Base-by-base conservation (phyloP, 768 basidiomycete genomes). In the Termitomyces sp. region DNA sequence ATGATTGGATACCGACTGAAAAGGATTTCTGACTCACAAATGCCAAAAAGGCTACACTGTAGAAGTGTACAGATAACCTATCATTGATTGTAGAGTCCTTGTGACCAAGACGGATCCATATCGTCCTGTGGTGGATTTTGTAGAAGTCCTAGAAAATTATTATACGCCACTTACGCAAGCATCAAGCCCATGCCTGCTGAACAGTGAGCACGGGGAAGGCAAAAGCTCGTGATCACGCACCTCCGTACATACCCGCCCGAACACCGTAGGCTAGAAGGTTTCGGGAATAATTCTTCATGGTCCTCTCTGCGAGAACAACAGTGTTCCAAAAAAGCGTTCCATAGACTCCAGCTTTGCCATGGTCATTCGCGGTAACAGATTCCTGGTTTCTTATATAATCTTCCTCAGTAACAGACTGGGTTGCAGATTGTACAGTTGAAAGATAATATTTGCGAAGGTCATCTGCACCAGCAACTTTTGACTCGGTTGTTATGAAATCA, bases 191-290 rank as follows among this genome's bases (percentile, higher is more conserved):
- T 78, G 2, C 75, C 74, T 72, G 53, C 20, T 22, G 16, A 51
- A 20, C 7, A 56, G 10, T 58, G n/a, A 56, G 41, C 20, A 39
- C 24, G 28, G 16, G n/a, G 28, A 24, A 63, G 16, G 10, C 47
- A 47, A 5, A 51, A 16, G 15, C 20, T 41, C 24, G 33, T 18
- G n/a, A 48, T 24, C 8, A 65, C 72, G 39, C 46, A 76, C 76
- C 72, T 50, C 70, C 75, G 56, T 84, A 85, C 83, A 85, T 84
- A 37, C 75, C 82, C 12, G 74, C 65, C 37, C 83, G 69, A 3
- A 85, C 76, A 10, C 83, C 82, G 63, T 83, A 85, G 1, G 83
- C 84, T 29, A 86, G 68, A 2, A 84, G 59, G 62, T 85, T 84
- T 18, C 84, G 67, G 16, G 65, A 65, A 62, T 84, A 85, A 62